Percentiles rank a stretch among this genome's conserved stretches.
phyloP scores from a whole-genome alignment of 2,329 filamentous ascomycete genomes.

The Sordariomycetes sp. region DNA sequence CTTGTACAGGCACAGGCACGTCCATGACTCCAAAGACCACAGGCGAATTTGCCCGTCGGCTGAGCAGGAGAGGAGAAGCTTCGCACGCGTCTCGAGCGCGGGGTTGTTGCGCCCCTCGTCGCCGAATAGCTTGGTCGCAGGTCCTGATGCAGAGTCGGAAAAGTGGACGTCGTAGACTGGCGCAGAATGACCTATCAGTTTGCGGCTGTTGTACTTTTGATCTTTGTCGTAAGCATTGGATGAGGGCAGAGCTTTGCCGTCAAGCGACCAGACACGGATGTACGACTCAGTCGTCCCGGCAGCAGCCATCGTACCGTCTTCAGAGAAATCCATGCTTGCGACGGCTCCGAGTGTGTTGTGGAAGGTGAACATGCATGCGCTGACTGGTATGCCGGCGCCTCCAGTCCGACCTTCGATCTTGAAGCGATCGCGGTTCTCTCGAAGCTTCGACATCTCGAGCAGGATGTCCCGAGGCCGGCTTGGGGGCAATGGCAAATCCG shows the following conservation, averaged over 20 bases:
- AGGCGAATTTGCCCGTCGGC: slow-evolving; percentile 82
- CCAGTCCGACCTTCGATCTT: slow-evolving; percentile 77
- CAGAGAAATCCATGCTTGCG: slow-evolving; percentile 92
- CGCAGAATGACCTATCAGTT: slow-evolving; percentile 82
- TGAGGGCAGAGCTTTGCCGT: slow-evolving; percentile 71
- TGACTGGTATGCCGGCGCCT: slow-evolving; percentile 73
- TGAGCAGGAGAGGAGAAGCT: slow-evolving; percentile 78
- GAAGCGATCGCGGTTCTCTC: slow-evolving; percentile 87
- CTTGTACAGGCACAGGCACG: slow-evolving; percentile 89
- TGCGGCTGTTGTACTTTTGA: slow-evolving; percentile 50
- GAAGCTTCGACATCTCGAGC: slow-evolving; percentile 88
- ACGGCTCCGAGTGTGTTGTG: slow-evolving; percentile 87
- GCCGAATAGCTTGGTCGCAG: slow-evolving; percentile 39
- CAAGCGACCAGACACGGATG: slow-evolving; percentile 87
- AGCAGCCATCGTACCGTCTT: slow-evolving; percentile 79
- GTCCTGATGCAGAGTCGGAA: slow-evolving; percentile 57
- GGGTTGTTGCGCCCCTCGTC: slow-evolving; percentile 32
- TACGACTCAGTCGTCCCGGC: slow-evolving; percentile 90
- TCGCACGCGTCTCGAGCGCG: slow-evolving; percentile 46
- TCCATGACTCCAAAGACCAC: slow-evolving; percentile 88
- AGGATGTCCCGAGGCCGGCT: slow-evolving; percentile 84
- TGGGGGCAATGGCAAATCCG: slow-evolving; percentile 77
- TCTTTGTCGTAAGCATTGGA: slow-evolving; percentile 50
- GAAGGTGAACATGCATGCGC: slow-evolving; percentile 96
- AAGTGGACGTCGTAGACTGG: slow-evolving; percentile 88